A percentile compares a stretch with the other conserved stretches of the same genome.
These are phyloP conservation scores for Solanum dulcamara DNA, from an alignment of 257 asterid genomes.

Conservation along the genomic window DNA sequence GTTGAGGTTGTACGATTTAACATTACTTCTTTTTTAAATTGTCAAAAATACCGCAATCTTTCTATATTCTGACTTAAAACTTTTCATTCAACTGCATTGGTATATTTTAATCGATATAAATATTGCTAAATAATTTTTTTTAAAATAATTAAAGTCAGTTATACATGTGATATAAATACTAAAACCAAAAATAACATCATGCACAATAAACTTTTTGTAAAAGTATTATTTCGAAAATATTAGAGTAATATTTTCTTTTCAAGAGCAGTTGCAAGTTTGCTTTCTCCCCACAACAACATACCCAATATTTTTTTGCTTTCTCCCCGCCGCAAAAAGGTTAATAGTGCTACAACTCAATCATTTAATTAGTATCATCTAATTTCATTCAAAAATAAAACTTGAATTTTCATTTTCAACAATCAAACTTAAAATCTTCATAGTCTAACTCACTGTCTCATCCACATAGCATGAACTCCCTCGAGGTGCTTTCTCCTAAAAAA, in stretches of 20 bases:
- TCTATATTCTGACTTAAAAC: not conserved
- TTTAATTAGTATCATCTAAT: no score
- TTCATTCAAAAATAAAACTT: no score
- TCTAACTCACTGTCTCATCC: no score
- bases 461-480: no score
- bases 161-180: not conserved
- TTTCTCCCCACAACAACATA: not conserved
- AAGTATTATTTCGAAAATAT: not conserved
- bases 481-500: no score
- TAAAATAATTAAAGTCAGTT: not conserved
- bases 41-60: not conserved
- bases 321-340: no score
- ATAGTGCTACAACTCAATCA: not conserved
- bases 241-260: not conserved
- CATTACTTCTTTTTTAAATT: not conserved
- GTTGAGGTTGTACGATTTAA: no score
- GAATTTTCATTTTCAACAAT: no score
- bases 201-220: not conserved
- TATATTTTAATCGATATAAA: not conserved
- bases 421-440: no score
- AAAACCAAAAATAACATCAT: not conserved
- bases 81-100: not conserved
- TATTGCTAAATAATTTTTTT: not conserved
- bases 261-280: not conserved
- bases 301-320: no score